Base-by-base conservation (phyloP, 2,329 filamentous ascomycete species). In the Pseudogymnoascus sp. region DNA sequence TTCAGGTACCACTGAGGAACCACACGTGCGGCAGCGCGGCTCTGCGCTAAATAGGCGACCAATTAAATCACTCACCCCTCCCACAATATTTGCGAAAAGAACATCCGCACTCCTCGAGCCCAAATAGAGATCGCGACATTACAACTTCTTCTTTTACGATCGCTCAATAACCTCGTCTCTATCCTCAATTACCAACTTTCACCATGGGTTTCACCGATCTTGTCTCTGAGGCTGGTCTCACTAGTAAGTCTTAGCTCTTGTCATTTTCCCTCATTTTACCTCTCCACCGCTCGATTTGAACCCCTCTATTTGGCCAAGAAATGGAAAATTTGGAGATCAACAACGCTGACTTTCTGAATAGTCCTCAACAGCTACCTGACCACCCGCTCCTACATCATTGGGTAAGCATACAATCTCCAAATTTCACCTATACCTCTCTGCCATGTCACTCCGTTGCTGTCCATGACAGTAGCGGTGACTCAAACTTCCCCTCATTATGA, bases 311-410 rank as follows among this genome's bases (percentile, higher is more conserved):
- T 39, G 21, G 34, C 42, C 61, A 47, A 47, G 36, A 39, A 12
- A 34, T 47, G n/a, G 18, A 66, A 60, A 61, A 60, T 34, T 61
- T 60, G 29, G 65, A 57, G 51, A 57, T 57, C 29, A 31, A 57
- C 51, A n/a, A 57, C 66, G 68, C 69, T 73, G 69, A 75, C 68
- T 68, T 72, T 72, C 71, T 67, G 73, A 8, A 14, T 75, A 87
- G 84, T 87, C 73, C 84, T 90, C 72, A 87, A 91, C 81, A 83
- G 78, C 80, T 90, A 85, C 85, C 80, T 89, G 75, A 82, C 81
- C 76, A 90, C 87, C 74, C 86, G 88, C 75, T 90, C 86, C 79
- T 93, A 93, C 82, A 87, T 93, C 74, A 80, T 87, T 79, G 90
- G 90, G 90, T 93, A 88, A 76, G 90, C 86, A 61, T 62, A 64